Evolutionary conservation across 768 basidiomycete species (phyloP).

Genomic region (Naganishia friedmannii): DNA sequence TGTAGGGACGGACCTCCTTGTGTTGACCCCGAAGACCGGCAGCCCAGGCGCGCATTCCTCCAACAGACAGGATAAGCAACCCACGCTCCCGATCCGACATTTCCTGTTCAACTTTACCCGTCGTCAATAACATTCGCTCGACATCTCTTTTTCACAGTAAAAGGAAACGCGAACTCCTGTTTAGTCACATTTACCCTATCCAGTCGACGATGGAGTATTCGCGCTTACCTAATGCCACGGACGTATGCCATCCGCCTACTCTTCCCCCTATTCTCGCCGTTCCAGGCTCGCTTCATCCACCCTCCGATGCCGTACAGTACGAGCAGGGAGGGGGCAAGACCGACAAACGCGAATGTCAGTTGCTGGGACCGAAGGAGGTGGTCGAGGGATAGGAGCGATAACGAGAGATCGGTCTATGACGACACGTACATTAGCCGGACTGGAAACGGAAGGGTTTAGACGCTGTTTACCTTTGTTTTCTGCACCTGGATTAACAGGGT

Average conservation of each 20-base stretch:
- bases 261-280: slow-evolving; percentile 59
- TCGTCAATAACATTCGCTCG: slow-evolving; percentile 43
- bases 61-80: slow-evolving; percentile 47
- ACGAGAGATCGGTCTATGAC: slow-evolving; percentile 79
- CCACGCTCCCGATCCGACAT: slow-evolving; percentile 48
- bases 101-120: slow-evolving; percentile 42
- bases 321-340: slow-evolving; percentile 82
- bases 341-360: slow-evolving; percentile 93
- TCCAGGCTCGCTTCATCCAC: slow-evolving; percentile 59
- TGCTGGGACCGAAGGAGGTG: slow-evolving; percentile 90
- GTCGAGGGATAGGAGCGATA: slow-evolving; percentile 85
- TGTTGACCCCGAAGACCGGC: slow-evolving; percentile 40
- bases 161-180: background rate
- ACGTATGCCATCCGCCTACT: slow-evolving; percentile 63
- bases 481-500: slow-evolving; percentile 88
- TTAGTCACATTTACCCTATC: background rate
- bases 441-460: background rate
- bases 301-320: slow-evolving; percentile 69
- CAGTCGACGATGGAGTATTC: background rate
- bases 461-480: slow-evolving; percentile 74
- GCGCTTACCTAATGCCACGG: slow-evolving; percentile 61
- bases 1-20: slow-evolving; percentile 31
- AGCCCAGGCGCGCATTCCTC: slow-evolving; percentile 47
- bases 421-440: background rate
- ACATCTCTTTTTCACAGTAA: slow-evolving; percentile 37